Conservation (phyloP, 768 basidiomycete genomes). For the Erythrobasidium yunnanense region DNA sequence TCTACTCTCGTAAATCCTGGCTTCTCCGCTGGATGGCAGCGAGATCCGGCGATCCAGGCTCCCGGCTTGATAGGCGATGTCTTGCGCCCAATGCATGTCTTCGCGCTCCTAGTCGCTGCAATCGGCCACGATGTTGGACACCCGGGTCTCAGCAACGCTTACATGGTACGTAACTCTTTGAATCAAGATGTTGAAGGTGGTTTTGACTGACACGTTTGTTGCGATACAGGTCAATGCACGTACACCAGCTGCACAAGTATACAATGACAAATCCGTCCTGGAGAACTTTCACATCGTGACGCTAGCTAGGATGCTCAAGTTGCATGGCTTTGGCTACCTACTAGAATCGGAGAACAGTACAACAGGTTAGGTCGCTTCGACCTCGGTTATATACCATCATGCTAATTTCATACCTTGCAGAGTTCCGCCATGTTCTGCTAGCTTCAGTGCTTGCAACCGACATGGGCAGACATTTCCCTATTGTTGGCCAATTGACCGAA, state of each 20-base stretch:
- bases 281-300: conserved; percentile 49
- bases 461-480: conserved; percentile 78
- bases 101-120: conserved; percentile 76
- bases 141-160: conserved; percentile 83
- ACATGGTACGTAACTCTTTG: conserved; percentile 62
- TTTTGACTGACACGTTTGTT: not conserved
- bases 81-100: conserved; percentile 57
- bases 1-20: conserved; percentile 46
- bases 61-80: conserved; percentile 37
- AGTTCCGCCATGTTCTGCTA: conserved; percentile 63
- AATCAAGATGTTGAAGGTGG: no score
- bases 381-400: not conserved
- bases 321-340: conserved; percentile 35
- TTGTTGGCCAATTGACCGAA: conserved; percentile 58
- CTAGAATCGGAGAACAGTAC: conserved; percentile 29
- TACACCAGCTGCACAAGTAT: conserved; percentile 75
- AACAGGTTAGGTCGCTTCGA: not conserved
- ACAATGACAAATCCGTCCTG: conserved; percentile 76
- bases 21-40: conserved; percentile 29
- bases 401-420: conserved; percentile 31
- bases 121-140: conserved; percentile 97
- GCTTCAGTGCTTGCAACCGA: conserved; percentile 83
- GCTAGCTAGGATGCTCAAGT: conserved; percentile 36
- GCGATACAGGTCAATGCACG: conserved; percentile 75
- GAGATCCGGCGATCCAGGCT: conserved; percentile 36